Percentiles rank a stretch among this genome's conserved stretches.
phyloP scores from a whole-genome alignment of 805 yeast species.

The Schizosaccharomyces cryophilus region DNA sequence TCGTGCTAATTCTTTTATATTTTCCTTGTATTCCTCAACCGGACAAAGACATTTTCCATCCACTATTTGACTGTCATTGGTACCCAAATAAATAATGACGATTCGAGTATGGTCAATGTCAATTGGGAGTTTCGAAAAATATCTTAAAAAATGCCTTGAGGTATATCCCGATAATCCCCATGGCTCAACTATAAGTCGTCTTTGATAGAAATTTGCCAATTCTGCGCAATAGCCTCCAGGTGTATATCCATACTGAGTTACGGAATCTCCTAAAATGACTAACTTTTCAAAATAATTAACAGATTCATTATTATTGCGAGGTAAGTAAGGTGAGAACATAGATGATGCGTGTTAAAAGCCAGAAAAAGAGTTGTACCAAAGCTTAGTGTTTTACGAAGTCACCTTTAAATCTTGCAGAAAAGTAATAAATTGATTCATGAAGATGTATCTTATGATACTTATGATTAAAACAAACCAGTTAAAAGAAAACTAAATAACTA shows the following conservation, averaged over 20 bases:
- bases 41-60: neutral
- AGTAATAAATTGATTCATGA: too few relatives aligned
- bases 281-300: neutral
- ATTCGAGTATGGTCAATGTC: neutral
- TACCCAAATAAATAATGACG: neutral
- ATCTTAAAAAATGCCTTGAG: neutral
- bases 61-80: neutral
- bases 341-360: too few relatives aligned
- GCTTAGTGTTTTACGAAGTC: too few relatives aligned
- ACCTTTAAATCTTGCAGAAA: too few relatives aligned
- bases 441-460: too few relatives aligned
- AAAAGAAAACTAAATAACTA: too few relatives aligned
- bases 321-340: too few relatives aligned
- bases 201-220: neutral
- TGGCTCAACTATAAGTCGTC: neutral
- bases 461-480: too few relatives aligned
- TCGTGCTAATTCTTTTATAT: neutral
- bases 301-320: too few relatives aligned
- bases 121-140: neutral
- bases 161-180: slow-evolving; percentile 1
- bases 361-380: too few relatives aligned
- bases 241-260: neutral
- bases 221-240: neutral
- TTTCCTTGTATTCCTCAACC: neutral
- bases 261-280: neutral